These are phyloP conservation scores for Thelonectria discophora DNA, from an alignment of 2,329 filamentous ascomycete genomes.

Conservation along the genomic window DNA sequence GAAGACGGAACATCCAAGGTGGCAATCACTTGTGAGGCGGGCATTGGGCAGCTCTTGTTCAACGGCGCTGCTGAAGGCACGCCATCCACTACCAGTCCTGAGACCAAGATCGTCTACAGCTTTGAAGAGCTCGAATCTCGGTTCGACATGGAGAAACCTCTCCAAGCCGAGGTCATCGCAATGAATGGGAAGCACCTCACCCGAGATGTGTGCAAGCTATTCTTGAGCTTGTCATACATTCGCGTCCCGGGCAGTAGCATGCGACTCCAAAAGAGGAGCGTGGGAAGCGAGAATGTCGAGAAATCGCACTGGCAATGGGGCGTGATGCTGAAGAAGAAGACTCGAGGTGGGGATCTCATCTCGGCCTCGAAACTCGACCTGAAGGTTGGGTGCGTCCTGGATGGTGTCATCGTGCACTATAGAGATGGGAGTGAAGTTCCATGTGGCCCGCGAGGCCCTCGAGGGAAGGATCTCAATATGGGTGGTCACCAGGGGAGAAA, in stretches of 20 bases:
- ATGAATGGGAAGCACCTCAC: conserved; percentile 52
- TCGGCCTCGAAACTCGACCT: conserved; percentile 55
- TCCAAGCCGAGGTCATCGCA: conserved; percentile 47
- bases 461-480: conserved; percentile 32
- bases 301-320: conserved; percentile 43
- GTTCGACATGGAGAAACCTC: conserved; percentile 26
- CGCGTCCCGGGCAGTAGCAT: conserved; percentile 51
- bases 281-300: conserved; percentile 34
- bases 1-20: neutral
- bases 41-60: conserved; percentile 12
- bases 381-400: conserved; percentile 53
- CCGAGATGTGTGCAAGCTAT: conserved; percentile 47
- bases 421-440: conserved; percentile 53
- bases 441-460: conserved; percentile 49
- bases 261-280: conserved; percentile 50
- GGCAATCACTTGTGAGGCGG: conserved; percentile 3
- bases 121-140: neutral
- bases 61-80: neutral
- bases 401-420: conserved; percentile 57
- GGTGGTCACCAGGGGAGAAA: conserved; percentile 45
- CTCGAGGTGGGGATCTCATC: conserved; percentile 44
- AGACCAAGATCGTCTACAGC: neutral
- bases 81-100: neutral
- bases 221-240: conserved; percentile 45
- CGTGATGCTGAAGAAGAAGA: conserved; percentile 45